Base-by-base conservation (phyloP, 2,329 filamentous ascomycete genomes). In the Apiospora koreana region DNA sequence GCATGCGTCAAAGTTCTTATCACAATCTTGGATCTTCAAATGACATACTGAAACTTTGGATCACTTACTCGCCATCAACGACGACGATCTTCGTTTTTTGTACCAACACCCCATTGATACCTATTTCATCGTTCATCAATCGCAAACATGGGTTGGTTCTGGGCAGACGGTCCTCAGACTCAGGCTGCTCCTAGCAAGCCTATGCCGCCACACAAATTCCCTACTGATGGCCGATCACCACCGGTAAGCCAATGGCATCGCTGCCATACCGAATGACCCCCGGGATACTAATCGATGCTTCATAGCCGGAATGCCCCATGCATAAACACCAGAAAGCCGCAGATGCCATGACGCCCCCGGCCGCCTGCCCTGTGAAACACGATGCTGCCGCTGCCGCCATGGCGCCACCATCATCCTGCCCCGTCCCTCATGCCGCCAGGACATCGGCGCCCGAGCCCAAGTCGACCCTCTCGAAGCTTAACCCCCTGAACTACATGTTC, bases 401-500 rank as follows among this genome's bases (percentile, higher is more conserved):
- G 14, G 71, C 77, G 2, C 67, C 76, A 28, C 71, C 77, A 14
- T 82, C 84, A 0, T 80, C 79, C 74, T 86, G 85, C 70, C 86
- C 86, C 38, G 82, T 87, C 16, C 82, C 84, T 21, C 85, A 87
- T 74, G 81, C 75, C 21, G 74, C 75, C 41, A 77, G 72, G 64
- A 66, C 76, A 65, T 71, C 75, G 28, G 77, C 81, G 50, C 43
- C 77, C 38, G 77, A 84, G 72, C 76, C 81, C 48, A 81, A 82
- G 71, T 87, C 86, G 1, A 78, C 86, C 25, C 79, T 90, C 12
- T 89, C 88, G 3, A 87, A 86, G 76, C 82, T 90, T 69, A 90
- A 90, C 77, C 88, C 88, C 6, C 87, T 99, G 68, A 99, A 99
- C 85, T 98, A 95, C 86, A 99, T 99, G 95, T 97, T 97, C 80